Percentiles rank a stretch among this genome's conserved stretches.
These are phyloP conservation scores for Dendrothele bispora DNA, from an alignment of 768 basidiomycete species.

Conservation along the genomic window DNA sequence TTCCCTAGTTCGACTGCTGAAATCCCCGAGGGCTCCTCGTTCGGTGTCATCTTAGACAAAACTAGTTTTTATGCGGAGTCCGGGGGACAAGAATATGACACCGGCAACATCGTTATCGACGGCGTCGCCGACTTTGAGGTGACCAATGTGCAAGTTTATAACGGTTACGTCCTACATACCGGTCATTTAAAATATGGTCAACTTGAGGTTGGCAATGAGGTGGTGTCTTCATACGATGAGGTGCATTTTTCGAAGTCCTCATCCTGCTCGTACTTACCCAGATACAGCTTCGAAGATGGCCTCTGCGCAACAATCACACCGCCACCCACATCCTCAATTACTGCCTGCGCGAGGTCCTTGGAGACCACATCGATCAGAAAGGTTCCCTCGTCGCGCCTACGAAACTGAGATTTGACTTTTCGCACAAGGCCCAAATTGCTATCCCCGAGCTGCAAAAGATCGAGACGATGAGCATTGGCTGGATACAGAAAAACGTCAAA, in stretches of 20 bases:
- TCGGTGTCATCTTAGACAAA: slow-evolving; percentile 87
- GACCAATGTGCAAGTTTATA: slow-evolving; percentile 89
- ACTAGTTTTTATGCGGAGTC: slow-evolving; percentile 98
- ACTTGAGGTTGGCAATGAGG: slow-evolving; percentile 74
- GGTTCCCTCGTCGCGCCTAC: slow-evolving; percentile 95
- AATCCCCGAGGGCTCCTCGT: slow-evolving; percentile 63
- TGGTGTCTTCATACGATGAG: slow-evolving; percentile 92
- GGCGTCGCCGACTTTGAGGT: slow-evolving; percentile 92
- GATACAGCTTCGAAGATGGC: slow-evolving; percentile 84
- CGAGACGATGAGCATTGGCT: slow-evolving; percentile 80
- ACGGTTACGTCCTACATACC: slow-evolving; percentile 93
- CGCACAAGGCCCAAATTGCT: slow-evolving; percentile 88
- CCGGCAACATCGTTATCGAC: slow-evolving; percentile 91
- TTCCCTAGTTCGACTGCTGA: slow-evolving; percentile 69
- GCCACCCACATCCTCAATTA: slow-evolving; percentile 98
- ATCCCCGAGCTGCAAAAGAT: slow-evolving; percentile 77
- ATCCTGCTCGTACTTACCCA: neutral
- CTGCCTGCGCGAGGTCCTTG: slow-evolving; percentile 87
- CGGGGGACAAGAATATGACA: slow-evolving; percentile 97
- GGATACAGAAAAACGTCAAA: slow-evolving; percentile 87
- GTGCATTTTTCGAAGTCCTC: slow-evolving; percentile 36
- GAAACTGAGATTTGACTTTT: slow-evolving; percentile 98
- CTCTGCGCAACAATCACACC: slow-evolving; percentile 96
- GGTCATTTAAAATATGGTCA: slow-evolving; percentile 89
- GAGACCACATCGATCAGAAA: slow-evolving; percentile 97